These are phyloP conservation scores for Candida schatavii DNA, from an alignment of 805 yeast species.

Conservation along the genomic window DNA sequence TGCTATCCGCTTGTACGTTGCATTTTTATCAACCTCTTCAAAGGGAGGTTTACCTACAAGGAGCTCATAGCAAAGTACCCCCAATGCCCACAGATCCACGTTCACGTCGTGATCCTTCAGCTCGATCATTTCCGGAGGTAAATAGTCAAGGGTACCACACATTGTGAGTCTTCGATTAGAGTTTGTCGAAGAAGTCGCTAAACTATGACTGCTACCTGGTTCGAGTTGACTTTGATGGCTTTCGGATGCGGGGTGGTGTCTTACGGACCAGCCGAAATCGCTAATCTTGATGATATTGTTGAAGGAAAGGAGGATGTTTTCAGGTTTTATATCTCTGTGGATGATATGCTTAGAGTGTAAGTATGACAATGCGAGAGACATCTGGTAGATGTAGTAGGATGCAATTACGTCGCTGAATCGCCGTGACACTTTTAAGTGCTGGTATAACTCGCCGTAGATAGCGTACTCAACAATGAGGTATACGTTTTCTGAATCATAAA, in stretches of 20 bases:
- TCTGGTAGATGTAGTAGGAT: conserved; percentile 76
- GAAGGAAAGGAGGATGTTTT: conserved; percentile 76
- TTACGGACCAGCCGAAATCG: conserved; percentile 96
- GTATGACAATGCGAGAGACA: conserved; percentile 74
- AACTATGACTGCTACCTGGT: conserved; percentile 4
- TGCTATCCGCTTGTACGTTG: conserved; percentile 78
- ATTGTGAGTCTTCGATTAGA: conserved; percentile 62
- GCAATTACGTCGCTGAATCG: conserved; percentile 74
- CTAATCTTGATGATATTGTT: conserved; percentile 79
- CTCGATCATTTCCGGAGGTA: conserved; percentile 95
- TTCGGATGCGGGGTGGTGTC: conserved; percentile 16
- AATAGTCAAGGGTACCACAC: conserved; percentile 92
- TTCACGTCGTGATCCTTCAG: conserved; percentile 71
- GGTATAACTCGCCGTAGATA: conserved; percentile 82
- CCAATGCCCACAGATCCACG: conserved; percentile 93
- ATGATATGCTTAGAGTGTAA: conserved; percentile 78
- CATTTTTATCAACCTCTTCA: conserved; percentile 73
- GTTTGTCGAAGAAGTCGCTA: not conserved
- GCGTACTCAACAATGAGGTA: conserved; percentile 84
- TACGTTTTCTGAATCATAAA: conserved; percentile 76
- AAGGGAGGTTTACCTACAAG: conserved; percentile 90
- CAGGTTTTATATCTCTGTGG: conserved; percentile 94
- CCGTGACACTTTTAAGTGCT: conserved; percentile 60
- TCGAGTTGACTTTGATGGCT: not conserved
- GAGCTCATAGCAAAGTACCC: conserved; percentile 81